Evolutionary conservation across 805 yeast species (phyloP).

Genomic region (Jamesozyma piceae): DNA sequence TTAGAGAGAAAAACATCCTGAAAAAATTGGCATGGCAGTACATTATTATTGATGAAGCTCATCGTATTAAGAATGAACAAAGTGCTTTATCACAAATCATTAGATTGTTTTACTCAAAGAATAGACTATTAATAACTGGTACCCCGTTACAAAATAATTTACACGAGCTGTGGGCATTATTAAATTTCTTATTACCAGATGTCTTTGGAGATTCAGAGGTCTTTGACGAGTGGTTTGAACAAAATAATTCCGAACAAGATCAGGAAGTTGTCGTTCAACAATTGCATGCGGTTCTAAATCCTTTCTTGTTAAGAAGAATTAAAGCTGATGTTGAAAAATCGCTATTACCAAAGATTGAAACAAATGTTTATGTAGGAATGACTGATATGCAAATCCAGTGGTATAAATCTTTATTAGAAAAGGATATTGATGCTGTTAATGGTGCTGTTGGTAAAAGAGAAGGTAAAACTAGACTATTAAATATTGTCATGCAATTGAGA

Average conservation of each 20-base stretch:
- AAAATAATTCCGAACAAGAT: conserved; percentile 38
- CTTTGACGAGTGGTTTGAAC: conserved; percentile 82
- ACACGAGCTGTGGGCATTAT: conserved; percentile 92
- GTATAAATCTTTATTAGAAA: conserved; percentile 82
- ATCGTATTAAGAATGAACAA: conserved; percentile 90
- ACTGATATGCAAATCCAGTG: conserved; percentile 88
- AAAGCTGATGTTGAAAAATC: conserved; percentile 91
- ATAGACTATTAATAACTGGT: conserved; percentile 83
- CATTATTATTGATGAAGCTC: conserved; percentile 91
- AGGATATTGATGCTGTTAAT: conserved; percentile 92
- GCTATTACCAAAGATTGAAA: conserved; percentile 79
- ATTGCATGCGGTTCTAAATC: conserved; percentile 80
- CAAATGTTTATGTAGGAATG: conserved; percentile 87
- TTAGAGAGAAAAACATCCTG: conserved; percentile 73
- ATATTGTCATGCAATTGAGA: conserved; percentile 92
- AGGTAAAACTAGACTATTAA: conserved; percentile 80
- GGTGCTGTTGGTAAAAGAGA: conserved; percentile 90
- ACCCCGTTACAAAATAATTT: conserved; percentile 92
- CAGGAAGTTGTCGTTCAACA: conserved; percentile 84
- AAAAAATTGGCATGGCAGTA: conserved; percentile 89
- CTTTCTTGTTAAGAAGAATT: conserved; percentile 80
- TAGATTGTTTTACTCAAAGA: conserved; percentile 74
- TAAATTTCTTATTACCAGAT: conserved; percentile 86
- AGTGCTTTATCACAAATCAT: conserved; percentile 88
- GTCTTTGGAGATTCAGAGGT: conserved; percentile 86